These are phyloP conservation scores for Penicillium sp. DNA, from an alignment of 2,329 filamentous ascomycete genomes.

Conservation along the genomic window DNA sequence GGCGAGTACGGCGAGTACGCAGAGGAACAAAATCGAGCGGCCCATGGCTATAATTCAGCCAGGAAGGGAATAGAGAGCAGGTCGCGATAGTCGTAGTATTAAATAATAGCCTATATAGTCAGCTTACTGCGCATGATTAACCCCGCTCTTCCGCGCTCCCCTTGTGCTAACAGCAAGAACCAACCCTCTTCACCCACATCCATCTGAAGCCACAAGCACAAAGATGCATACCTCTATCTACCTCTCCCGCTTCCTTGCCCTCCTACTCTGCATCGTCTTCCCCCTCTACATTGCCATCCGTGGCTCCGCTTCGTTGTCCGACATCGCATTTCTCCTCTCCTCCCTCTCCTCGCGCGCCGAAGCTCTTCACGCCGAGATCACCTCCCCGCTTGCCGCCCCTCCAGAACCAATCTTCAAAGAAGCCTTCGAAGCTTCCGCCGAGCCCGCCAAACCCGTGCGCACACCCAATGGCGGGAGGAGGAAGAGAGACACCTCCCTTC, in stretches of 20 bases:
- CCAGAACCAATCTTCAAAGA: neutral
- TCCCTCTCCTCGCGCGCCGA: neutral
- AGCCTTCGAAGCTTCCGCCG: neutral
- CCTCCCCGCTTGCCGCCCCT: neutral
- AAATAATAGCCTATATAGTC: neutral
- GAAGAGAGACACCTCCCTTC: neutral
- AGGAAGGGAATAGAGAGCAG: neutral
- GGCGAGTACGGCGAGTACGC: neutral
- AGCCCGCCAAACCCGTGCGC: neutral
- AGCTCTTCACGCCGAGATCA: neutral
- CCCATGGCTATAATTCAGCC: neutral
- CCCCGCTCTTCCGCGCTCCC: no score
- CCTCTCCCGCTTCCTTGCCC: neutral
- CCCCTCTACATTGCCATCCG: neutral
- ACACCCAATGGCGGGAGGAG: neutral
- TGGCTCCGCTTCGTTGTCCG: neutral
- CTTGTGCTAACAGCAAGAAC: no score
- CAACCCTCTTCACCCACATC: neutral
- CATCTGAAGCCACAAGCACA: neutral
- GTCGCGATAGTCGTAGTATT: neutral
- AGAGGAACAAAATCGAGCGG: neutral
- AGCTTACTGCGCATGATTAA: neutral
- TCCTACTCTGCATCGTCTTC: neutral
- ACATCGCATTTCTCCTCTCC: neutral
- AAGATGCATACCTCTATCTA: neutral